Conservation (phyloP, 2,329 filamentous ascomycete species). For the Fusarium sambucinum region DNA sequence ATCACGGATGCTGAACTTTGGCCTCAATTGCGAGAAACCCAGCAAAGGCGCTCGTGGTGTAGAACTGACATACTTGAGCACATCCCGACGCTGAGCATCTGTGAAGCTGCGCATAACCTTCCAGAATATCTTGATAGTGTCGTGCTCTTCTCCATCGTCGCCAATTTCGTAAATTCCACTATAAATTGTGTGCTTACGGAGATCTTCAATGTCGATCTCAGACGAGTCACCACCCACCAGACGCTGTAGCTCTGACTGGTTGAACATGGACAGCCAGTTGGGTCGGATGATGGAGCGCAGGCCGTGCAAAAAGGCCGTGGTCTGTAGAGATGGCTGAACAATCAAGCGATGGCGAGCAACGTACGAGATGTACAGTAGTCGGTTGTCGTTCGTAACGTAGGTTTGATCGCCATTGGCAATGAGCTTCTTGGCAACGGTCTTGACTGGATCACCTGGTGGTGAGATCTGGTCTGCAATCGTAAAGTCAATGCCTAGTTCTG, state of each 20-base stretch:
- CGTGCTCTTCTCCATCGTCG: conserved; percentile 88
- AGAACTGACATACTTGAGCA: conserved; percentile 95
- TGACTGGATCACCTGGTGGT: conserved; percentile 59
- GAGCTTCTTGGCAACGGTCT: conserved; percentile 79
- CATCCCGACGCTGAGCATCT: conserved; percentile 82
- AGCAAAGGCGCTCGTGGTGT: conserved; percentile 90
- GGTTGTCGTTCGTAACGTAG: conserved; percentile 89
- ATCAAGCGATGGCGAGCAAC: conserved; percentile 89
- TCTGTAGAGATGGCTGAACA: conserved; percentile 83
- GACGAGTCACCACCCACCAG: conserved; percentile 89
- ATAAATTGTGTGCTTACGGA: conserved; percentile 86
- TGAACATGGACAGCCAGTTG: conserved; percentile 98
- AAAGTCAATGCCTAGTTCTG: conserved; percentile 81
- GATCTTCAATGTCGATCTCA: conserved; percentile 87
- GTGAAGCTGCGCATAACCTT: conserved; percentile 81
- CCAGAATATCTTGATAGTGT: conserved; percentile 91
- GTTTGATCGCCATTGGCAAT: conserved; percentile 81
- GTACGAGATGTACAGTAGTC: conserved; percentile 92
- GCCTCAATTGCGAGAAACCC: conserved; percentile 87
- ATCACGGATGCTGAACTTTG: conserved; percentile 90
- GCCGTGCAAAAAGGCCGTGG: conserved; percentile 86
- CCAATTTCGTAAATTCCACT: conserved; percentile 90
- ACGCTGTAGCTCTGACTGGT: conserved; percentile 92
- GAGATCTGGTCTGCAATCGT: conserved; percentile 81
- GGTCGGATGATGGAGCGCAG: conserved; percentile 90